Evolutionary conservation across 2,329 filamentous ascomycete genomes (phyloP), one percentile per base, ranked within the genome.

Genomic region (Fusarium avenaceum): DNA sequence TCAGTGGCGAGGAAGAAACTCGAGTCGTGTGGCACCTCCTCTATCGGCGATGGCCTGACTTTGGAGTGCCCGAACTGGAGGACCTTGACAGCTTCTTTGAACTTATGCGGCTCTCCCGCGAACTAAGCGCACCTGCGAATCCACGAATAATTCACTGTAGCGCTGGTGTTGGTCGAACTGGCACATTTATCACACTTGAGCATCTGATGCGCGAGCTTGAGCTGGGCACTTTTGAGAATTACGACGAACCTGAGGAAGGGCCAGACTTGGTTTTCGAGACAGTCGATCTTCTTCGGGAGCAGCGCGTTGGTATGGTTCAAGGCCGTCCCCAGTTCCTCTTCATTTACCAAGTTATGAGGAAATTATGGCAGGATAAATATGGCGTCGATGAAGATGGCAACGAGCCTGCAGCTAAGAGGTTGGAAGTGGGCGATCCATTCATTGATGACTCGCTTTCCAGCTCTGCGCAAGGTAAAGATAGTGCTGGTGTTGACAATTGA

Each of bases 111-210:
- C 83, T 93, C 4, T 92, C 91, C 3, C 84, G 86, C 22, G 81
- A 86, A 65, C 77, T 80, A 69, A 87, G 86, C 76, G 86, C 86
- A 35, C 80, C 81, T 2, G 80, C 81, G 9, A 81, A 83, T 73
- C 92, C 95, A 6, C 90, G 95, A 56, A 90, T 98, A 61, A 87
- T 94, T 13, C 92, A 94, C 79, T 94, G 92, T 82, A 97, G 93
- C 75, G 96, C 96, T 9, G 96, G 96, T 39, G 95, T 99, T 15
- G 96, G 96, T 14, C 89, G 96, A 56, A 97, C 92, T 9, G 96
- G 96, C 33, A 98, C 96, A 0, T 99, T 98, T 76, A 97, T 99
- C 74, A 92, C 93, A 3, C 86, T 99, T n/a, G 96, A 98, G 79
- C 93, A 96, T 78, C 87, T 99, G 26, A 85, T 97, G 67, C 86